A percentile compares a stretch with the other conserved stretches of the same genome.
Evolutionary conservation across 306 rosid species (phyloP).

Genomic region (Vigna hirtella): DNA sequence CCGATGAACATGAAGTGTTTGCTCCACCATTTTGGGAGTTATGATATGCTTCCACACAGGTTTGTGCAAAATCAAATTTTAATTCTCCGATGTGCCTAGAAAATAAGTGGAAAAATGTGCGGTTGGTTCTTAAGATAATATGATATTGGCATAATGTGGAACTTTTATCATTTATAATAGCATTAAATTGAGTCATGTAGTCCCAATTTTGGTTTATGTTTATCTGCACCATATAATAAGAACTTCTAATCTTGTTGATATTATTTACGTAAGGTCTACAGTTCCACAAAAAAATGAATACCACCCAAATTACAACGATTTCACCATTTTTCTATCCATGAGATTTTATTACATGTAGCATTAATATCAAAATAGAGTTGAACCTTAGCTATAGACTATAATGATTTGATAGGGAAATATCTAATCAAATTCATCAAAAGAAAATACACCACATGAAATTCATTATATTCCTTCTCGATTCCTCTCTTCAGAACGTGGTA

Average conservation of each 20-base stretch:
- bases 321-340: conserved; percentile 25
- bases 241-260: conserved; percentile 14
- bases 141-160: neutral
- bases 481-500: too few species aligned
- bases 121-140: conserved; percentile 17
- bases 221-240: neutral
- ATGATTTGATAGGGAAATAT: too few species aligned
- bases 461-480: too few species aligned
- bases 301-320: neutral
- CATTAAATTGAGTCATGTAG: conserved; percentile 9
- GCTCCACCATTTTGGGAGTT: conserved; percentile 80
- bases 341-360: neutral
- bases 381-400: conserved; percentile 6
- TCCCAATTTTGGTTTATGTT: conserved; percentile 32
- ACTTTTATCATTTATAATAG: neutral
- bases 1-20: conserved; percentile 91
- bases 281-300: conserved; percentile 18
- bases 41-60: conserved; percentile 88
- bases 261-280: conserved; percentile 9
- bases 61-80: conserved; percentile 43
- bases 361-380: conserved; percentile 17
- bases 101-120: neutral
- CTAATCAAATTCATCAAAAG: too few species aligned
- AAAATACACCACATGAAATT: too few species aligned
- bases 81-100: conserved; percentile 28